Evolutionary conservation across 257 asterid genomes (phyloP), one percentile per base, ranked within the genome.

Genomic region (Asclepias syriaca): DNA sequence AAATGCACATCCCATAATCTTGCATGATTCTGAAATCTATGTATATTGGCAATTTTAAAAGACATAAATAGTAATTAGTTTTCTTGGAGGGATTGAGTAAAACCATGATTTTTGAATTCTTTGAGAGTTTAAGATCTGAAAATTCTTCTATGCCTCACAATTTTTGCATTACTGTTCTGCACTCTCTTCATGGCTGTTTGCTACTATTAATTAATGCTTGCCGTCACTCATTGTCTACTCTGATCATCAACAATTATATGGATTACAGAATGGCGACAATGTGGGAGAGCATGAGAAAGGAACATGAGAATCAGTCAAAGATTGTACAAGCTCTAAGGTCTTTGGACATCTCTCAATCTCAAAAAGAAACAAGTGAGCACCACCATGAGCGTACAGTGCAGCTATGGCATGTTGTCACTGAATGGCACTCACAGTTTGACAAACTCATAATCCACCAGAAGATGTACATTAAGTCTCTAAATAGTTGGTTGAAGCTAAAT

Each of bases 341-440:
- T 27, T 76, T 95, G 27, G 91, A 90, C 80, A 81, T 80, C 73
- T 84, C 96, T 39, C 87, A 92, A 68, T 81, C 95, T 51, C 85
- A 93, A n/a, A 88, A 83, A 65, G 96, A 95, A 84, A 92, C 98
- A 37, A 92, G 74, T 11, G 99, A 90, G 71, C 96, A 86, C 83
- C 98, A 92, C 85, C 91, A 92, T 29, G 93, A 87, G 37, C 93
- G 89, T 54, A 95, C 98, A 1, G 86, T 80, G 68, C 97, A 90
- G 83, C 77, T 95, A 61, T 88, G 86, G 18, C 92, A 87, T 6
- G 97, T 92, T 39, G 88, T 90, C 68, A 88, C 88, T 63, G 98
- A 95, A 18, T 95, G 98, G 97, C 80, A 77, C 40, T 67, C 79
- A 13, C 90, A 89, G 74, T 87, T 92, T 76, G 85, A 82, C 54